These are phyloP conservation scores for Cnidoscolus chayamansa DNA, from an alignment of 441 rosid species.

Conservation along the genomic window DNA sequence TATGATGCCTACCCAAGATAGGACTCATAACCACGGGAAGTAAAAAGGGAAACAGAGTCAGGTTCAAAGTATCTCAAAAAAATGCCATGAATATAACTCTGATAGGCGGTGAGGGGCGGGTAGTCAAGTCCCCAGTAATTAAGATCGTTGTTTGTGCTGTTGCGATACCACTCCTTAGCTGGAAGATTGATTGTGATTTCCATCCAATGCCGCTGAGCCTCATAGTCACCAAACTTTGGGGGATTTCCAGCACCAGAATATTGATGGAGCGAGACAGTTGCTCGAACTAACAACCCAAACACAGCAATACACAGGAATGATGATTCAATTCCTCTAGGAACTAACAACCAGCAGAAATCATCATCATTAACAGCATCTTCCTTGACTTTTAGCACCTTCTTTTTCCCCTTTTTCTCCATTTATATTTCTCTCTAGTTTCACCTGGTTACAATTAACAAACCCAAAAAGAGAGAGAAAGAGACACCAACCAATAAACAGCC, in stretches of 20 bases:
- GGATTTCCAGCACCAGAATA: conserved; percentile 83
- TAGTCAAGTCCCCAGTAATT: conserved; percentile 95
- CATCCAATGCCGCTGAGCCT: conserved; percentile 98
- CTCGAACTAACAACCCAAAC: conserved; percentile 67
- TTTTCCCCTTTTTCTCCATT: conserved; percentile 27
- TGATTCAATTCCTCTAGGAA: conserved; percentile 37
- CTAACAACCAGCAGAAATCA: conserved; percentile 48
- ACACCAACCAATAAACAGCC: background rate
- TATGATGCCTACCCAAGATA: conserved; percentile 53
- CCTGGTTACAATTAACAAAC: background rate
- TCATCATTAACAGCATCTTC: conserved; percentile 12
- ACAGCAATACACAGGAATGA: conserved; percentile 51
- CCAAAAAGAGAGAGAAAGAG: background rate
- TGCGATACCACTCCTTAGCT: conserved; percentile 59
- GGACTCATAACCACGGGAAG: conserved; percentile 72
- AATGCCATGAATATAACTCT: conserved; percentile 78
- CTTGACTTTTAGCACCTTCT: conserved; percentile 14
- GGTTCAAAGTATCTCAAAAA: conserved; percentile 61
- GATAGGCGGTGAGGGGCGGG: conserved; percentile 94
- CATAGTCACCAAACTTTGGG: conserved; percentile 87
- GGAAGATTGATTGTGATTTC: conserved; percentile 82
- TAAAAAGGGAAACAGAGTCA: conserved; percentile 53
- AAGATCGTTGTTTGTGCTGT: conserved; percentile 66
- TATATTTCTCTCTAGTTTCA: background rate
- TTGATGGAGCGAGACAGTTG: conserved; percentile 61